phyloP scores from a whole-genome alignment of 176 grass and related monocot species.

The Phragmites australis region DNA sequence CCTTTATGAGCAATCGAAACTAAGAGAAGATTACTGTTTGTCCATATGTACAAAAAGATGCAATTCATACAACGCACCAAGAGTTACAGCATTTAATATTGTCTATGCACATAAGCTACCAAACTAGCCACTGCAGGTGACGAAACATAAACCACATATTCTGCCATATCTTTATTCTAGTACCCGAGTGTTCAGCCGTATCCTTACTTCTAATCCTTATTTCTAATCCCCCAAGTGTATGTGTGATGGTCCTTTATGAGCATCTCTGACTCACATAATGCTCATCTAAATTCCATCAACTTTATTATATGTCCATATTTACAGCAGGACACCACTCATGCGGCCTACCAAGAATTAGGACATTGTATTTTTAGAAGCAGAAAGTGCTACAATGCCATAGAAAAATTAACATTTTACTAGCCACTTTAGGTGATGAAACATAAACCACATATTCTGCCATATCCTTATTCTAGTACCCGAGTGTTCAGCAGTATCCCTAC shows the following conservation, averaged over 20 bases:
- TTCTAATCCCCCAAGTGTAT: conserved; percentile 10
- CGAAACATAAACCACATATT: not conserved
- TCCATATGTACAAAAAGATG: conserved; percentile 38
- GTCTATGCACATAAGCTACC: not conserved
- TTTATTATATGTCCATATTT: conserved; percentile 49
- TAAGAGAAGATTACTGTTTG: conserved; percentile 1
- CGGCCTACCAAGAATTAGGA: conserved; percentile 50
- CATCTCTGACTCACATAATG: conserved; percentile 23
- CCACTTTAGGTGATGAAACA: not conserved
- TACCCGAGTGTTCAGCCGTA: not conserved
- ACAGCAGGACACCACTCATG: conserved; percentile 41
- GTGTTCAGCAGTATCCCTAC: no score
- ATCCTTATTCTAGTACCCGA: not conserved
- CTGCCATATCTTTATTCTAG: no score
- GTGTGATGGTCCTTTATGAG: conserved; percentile 43
- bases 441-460: not conserved
- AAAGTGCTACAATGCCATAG: not conserved
- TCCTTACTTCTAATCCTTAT: conserved; percentile 10
- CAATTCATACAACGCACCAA: conserved; percentile 28
- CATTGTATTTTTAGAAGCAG: not conserved
- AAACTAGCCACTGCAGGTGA: not conserved
- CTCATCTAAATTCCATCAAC: conserved; percentile 51
- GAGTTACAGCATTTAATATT: no score
- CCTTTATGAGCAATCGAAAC: conserved; percentile 11
- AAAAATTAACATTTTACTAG: not conserved